Percentiles rank a stretch among this genome's conserved stretches.
Evolutionary conservation across 306 rosid species (phyloP).

Genomic region (Corylus americana): DNA sequence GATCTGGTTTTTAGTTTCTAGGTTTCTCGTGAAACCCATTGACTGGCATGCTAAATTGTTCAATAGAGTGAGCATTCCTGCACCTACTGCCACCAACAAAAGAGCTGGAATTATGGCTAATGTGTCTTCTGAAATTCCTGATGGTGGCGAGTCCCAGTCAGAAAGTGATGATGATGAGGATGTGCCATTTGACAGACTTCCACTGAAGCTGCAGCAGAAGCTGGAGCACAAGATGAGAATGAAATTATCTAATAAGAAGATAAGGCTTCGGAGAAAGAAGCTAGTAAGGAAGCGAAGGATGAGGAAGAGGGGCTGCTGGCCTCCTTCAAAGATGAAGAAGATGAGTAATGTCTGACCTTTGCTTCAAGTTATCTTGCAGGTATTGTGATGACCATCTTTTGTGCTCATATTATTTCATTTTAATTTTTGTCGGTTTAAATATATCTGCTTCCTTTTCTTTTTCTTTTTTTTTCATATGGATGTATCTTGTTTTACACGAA

Average conservation of each 20-base stretch:
- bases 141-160: not conserved
- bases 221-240: constrained; percentile 8
- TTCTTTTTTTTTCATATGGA: not conserved
- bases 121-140: not conserved
- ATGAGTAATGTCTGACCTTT: not conserved
- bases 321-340: not conserved
- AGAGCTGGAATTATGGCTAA: not conserved
- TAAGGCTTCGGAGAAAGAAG: constrained; percentile 1
- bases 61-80: not conserved
- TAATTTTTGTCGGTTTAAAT: not conserved
- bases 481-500: not conserved
- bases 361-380: not conserved
- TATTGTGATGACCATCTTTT: not conserved
- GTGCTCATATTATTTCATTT: not conserved
- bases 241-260: not conserved
- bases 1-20: not conserved
- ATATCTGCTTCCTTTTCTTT: no score
- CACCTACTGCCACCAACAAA: not conserved
- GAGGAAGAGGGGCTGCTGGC: constrained; percentile 1
- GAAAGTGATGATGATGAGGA: not conserved
- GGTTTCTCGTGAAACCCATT: not conserved
- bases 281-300: not conserved
- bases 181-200: not conserved
- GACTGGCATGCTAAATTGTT: not conserved
- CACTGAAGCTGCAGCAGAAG: not conserved